Evolutionary conservation across 2,329 filamentous ascomycete genomes (phyloP), one percentile per base, ranked within the genome.

Genomic region (Aspergillus awamori): DNA sequence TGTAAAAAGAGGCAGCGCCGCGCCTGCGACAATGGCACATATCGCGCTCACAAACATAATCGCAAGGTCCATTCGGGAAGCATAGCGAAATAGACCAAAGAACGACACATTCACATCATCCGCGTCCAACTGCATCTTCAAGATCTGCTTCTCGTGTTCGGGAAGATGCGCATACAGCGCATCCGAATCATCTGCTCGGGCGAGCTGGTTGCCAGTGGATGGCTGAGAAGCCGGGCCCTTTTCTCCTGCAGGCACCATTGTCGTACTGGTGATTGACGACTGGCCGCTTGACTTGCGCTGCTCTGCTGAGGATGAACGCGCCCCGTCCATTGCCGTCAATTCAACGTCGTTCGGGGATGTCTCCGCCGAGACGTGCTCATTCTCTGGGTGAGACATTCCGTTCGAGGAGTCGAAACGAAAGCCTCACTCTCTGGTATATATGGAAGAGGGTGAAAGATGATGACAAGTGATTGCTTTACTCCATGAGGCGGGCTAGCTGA

Each of bases 1-100:
- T 0, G 91, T 94, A 87, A 95, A 94, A 24, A 93, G 79, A 5
- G 92, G 92, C 63, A 94, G 76, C 7, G 89, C 88, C 58, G 90
- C 90, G 62, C 92, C 91, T 17, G 87, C 89, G 36, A 83, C 87
- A 65, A 93, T 90, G 65, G 90, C 84, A 60, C 85, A 86, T 57
- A 94, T 69, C 28, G 81, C 72, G 54, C 88, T 85, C 58, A 91
- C 75, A 41, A 76, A 69, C 43, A 92, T 83, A 70, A 93, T 86
- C 63, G 87, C 65, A 15, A 88, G 70, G 70, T 93, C 90, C 65
- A 82, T 83, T 53, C 77, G 82, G 1, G 87, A 88, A 3, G 90
- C 85, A 79, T 92, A 93, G 64, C 90, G 86, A 73, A 86, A 92
- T 20, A 93, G 80, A 0, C 84, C 85, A 63, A 82, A 80, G 64